Evolutionary conservation across 1,139 yeast species (phyloP).

Genomic region (Hemisphaericaspora xylanilytica): DNA sequence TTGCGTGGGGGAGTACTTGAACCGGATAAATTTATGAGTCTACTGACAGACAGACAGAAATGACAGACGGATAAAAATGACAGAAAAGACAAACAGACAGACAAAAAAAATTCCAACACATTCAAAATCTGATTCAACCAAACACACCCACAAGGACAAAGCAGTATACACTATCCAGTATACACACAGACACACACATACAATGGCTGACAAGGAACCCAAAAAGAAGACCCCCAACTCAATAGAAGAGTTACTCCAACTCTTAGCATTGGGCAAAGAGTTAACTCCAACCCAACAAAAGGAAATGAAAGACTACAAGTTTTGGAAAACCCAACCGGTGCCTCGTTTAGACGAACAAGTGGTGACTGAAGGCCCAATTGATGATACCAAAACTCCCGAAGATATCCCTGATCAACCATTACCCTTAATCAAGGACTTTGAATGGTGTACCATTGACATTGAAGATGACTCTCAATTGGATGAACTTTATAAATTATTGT

Average conservation of each 20-base stretch:
- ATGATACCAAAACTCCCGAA: conserved; percentile 58
- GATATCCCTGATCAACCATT: conserved; percentile 71
- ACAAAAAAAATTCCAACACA: no score
- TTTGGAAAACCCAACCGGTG: conserved; percentile 99
- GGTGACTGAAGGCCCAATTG: conserved; percentile 81
- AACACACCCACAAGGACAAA: not conserved
- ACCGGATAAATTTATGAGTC: no score
- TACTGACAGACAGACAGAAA: no score
- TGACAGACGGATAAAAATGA: no score
- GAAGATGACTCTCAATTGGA: conserved; percentile 54
- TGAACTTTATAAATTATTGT: conserved; percentile 75
- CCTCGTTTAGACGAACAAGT: conserved; percentile 68
- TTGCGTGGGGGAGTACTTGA: no score
- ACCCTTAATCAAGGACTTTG: conserved; percentile 74
- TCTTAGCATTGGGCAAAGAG: conserved; percentile 53
- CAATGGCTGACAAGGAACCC: conserved; percentile 12
- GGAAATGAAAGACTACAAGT: conserved; percentile 86
- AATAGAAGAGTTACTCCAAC: conserved; percentile 50
- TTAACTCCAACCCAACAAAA: conserved; percentile 53
- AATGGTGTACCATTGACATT: conserved; percentile 83
- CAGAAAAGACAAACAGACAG: no score
- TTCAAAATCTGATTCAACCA: no score
- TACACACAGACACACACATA: no score
- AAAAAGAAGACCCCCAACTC: conserved; percentile 17
- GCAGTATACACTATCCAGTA: not conserved